A percentile compares a stretch with the other conserved stretches of the same genome.
phyloP scores from a whole-genome alignment of 495 filamentous ascomycete species.

The Neurospora africana region DNA sequence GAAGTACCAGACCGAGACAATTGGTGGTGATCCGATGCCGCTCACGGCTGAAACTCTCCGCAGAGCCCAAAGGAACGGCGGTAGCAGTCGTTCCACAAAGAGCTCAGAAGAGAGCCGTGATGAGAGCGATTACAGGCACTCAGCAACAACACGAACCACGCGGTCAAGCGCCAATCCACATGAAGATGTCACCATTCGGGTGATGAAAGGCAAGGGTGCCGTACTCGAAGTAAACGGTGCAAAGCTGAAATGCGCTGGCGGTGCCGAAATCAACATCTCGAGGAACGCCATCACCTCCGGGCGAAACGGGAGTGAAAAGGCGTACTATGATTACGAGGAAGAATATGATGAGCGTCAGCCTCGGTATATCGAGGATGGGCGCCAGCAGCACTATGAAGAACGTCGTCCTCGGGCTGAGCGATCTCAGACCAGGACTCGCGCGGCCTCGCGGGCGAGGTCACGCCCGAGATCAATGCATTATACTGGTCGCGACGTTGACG shows the following conservation, averaged over 20 bases:
- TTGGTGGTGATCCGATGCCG: constrained; percentile 29
- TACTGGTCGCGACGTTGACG: background rate
- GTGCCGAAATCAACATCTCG: constrained; percentile 40
- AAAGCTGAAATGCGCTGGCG: constrained; percentile 42
- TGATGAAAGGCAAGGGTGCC: constrained; percentile 30
- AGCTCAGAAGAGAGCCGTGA: constrained; percentile 41
- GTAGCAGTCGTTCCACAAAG: constrained; percentile 41
- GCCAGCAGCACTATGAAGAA: constrained; percentile 14
- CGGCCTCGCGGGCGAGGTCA: constrained; percentile 32
- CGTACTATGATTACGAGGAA: constrained; percentile 31
- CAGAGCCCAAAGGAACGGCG: constrained; percentile 30
- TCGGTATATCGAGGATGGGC: constrained; percentile 19
- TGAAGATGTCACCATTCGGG: constrained; percentile 45
- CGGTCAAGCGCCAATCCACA: constrained; percentile 30
- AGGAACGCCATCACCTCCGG: constrained; percentile 11
- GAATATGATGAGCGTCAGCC: constrained; percentile 33
- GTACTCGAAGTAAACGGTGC: constrained; percentile 37
- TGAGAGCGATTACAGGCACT: constrained; percentile 46
- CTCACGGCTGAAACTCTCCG: constrained; percentile 42
- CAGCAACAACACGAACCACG: constrained; percentile 45
- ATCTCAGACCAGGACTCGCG: constrained; percentile 25
- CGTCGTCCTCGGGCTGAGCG: constrained; percentile 33
- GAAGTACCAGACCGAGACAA: constrained; percentile 40
- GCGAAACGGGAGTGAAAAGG: constrained; percentile 29
- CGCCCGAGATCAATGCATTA: constrained; percentile 25